Evolutionary conservation across 2,329 filamentous ascomycete species (phyloP), one percentile per base, ranked within the genome.

Genomic region (Calonectria crousiana): DNA sequence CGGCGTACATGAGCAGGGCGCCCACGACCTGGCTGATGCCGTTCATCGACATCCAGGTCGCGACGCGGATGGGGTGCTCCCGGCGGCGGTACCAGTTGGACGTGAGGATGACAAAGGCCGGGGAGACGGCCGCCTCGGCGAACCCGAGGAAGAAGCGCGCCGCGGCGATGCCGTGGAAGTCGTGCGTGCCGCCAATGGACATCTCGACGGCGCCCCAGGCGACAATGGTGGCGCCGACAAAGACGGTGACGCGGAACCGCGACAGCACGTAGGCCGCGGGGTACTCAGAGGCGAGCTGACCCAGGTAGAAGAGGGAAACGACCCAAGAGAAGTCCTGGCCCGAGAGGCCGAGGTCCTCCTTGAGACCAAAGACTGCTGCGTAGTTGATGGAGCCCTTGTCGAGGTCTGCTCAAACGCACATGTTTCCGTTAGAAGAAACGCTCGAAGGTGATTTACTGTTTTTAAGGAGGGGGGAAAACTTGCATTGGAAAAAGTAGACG

Each of bases 51-150:
- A 82, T 74, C 82, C 82, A 84, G 0, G 79, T 72, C 0, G 82
- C 81, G 1, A 79, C 76, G 47, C 83, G 80, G 28, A 81, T 75
- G 10, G 81, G 77, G 34, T 84, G 82, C 60, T 84, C 83, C 26
- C 75, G 73, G 10, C 74, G 75, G 10, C 76, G 78, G 67, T 83
- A 84, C 81, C 80, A 84, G 49, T 78, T 80, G 18, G 78, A 80
- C 2, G 82, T 84, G 53, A 84, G 79, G 53, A 81, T 80, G 38
- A 84, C 76, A 67, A 84, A 84, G 23, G 82, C 81, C 2, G 82
- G 83, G 1, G 81, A 82, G 0, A 84, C 81, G 6, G 80, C 79
- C 13, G 78, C 81, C 47, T 84, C 82, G 26, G 76, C 67, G 41
- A 83, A 78, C 2, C 83, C 82, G 3, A 83, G 80, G n/a, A 83